phyloP scores from a whole-genome alignment of 2,329 filamentous ascomycete species.

The Claviceps sp. region DNA sequence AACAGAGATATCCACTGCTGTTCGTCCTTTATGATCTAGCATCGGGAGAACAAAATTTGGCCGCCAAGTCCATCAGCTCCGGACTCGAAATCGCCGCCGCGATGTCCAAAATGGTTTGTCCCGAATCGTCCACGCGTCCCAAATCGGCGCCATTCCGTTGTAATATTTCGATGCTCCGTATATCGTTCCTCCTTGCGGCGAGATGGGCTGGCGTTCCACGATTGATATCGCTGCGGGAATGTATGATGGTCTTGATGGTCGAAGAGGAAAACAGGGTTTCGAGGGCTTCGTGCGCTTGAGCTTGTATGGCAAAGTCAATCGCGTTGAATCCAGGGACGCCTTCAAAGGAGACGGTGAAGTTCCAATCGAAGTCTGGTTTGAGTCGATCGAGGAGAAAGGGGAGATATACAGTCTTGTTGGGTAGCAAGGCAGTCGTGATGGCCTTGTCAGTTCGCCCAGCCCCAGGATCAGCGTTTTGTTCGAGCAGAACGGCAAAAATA shows the following conservation, averaged over 20 bases:
- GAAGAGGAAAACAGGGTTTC: background rate
- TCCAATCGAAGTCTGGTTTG: background rate
- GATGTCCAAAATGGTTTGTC: background rate
- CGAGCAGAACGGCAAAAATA: background rate
- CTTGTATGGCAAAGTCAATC: background rate
- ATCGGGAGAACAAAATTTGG: background rate
- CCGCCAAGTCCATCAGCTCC: background rate
- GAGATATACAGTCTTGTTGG: background rate
- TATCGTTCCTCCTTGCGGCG: background rate
- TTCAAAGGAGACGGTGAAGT: background rate
- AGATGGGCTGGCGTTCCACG: background rate
- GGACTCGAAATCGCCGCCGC: background rate
- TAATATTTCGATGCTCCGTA: background rate
- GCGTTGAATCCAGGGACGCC: background rate
- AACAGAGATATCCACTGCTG: background rate
- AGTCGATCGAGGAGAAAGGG: background rate
- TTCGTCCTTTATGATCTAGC: background rate
- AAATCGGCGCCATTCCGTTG: background rate
- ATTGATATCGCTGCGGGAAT: slow-evolving; percentile 1
- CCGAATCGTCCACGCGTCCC: background rate
- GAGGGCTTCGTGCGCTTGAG: background rate
- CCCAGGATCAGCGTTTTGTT: background rate
- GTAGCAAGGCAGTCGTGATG: background rate
- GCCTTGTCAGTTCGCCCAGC: background rate
- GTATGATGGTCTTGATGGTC: background rate